phyloP scores from a whole-genome alignment of 2,329 filamentous ascomycete species.

The Neofusicoccum sp. region DNA sequence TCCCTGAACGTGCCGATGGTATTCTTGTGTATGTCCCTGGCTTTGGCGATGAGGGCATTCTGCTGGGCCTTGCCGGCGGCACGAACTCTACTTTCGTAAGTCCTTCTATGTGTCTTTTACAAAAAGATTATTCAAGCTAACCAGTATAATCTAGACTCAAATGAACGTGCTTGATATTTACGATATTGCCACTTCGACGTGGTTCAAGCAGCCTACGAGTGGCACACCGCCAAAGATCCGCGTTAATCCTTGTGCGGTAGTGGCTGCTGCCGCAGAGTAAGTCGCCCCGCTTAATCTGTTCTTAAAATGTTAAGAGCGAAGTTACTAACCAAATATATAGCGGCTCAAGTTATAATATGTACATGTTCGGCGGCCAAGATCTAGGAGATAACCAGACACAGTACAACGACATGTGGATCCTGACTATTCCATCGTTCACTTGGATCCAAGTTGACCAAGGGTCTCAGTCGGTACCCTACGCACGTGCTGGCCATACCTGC shows the following conservation, averaged over 20 bases:
- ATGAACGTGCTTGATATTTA: constrained; percentile 80
- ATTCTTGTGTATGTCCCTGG: constrained; percentile 73
- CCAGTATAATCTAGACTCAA: constrained; percentile 44
- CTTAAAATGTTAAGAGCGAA: not conserved
- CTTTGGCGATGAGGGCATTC: constrained; percentile 70
- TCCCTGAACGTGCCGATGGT: constrained; percentile 72
- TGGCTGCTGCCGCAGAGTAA: constrained; percentile 66
- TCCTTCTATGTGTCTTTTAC: constrained; percentile 18
- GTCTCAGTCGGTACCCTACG: constrained; percentile 50
- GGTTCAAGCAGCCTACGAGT: constrained; percentile 71
- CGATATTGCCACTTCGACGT: constrained; percentile 66
- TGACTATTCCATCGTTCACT: constrained; percentile 76
- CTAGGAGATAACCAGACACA: constrained; percentile 56
- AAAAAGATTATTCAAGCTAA: not conserved
- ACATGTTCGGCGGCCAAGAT: constrained; percentile 76
- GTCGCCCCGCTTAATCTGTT: constrained; percentile 14
- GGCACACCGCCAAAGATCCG: constrained; percentile 58
- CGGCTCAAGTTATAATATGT: constrained; percentile 73
- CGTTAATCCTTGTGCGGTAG: constrained; percentile 69
- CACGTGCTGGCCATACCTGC: constrained; percentile 71
- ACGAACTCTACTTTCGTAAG: constrained; percentile 63
- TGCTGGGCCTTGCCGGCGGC: constrained; percentile 76
- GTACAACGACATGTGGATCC: constrained; percentile 75
- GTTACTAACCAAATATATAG: constrained; percentile 26
- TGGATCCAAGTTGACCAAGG: constrained; percentile 67